These are phyloP conservation scores for Tricholoma hemisulphureum DNA, from an alignment of 768 basidiomycete genomes.

Conservation along the genomic window DNA sequence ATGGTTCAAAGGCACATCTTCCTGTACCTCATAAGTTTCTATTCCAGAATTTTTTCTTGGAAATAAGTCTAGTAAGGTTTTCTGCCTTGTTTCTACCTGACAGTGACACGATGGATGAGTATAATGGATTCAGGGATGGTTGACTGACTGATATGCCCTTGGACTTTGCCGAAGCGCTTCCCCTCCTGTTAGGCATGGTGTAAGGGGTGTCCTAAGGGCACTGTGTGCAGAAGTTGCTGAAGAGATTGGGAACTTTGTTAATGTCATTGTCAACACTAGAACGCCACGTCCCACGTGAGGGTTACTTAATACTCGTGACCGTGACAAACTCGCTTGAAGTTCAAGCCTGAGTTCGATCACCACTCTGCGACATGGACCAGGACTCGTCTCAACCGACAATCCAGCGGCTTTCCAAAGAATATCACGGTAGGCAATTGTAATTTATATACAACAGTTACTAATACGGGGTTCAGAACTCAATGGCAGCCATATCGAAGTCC, in stretches of 20 bases:
- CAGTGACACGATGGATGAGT: constrained; percentile 4
- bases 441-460: not conserved
- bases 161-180: constrained; percentile 17
- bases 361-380: too few relatives aligned
- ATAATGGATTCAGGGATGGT: not conserved
- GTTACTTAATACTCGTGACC: not conserved
- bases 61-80: constrained; percentile 42
- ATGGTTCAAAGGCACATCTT: not conserved
- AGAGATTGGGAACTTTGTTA: too few relatives aligned
- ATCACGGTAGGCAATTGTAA: constrained; percentile 32
- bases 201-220: not conserved
- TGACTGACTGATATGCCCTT: constrained; percentile 29
- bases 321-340: too few relatives aligned
- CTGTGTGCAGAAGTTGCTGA: not conserved
- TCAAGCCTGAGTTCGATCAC: too few relatives aligned
- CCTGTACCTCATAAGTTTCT: not conserved
- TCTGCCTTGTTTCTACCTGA: constrained; percentile 30
- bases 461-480: constrained; percentile 49
- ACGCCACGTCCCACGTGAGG: not conserved
- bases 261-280: too few relatives aligned
- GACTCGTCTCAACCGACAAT: constrained; percentile 4
- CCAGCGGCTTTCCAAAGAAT: constrained; percentile 39
- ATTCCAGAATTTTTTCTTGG: constrained; percentile 14
- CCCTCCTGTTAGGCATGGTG: constrained; percentile 28
- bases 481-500: constrained; percentile 46